Evolutionary conservation across 2,329 filamentous ascomycete genomes (phyloP), one percentile per base, ranked within the genome.

Genomic region (Talaromyces albobiverticillius): DNA sequence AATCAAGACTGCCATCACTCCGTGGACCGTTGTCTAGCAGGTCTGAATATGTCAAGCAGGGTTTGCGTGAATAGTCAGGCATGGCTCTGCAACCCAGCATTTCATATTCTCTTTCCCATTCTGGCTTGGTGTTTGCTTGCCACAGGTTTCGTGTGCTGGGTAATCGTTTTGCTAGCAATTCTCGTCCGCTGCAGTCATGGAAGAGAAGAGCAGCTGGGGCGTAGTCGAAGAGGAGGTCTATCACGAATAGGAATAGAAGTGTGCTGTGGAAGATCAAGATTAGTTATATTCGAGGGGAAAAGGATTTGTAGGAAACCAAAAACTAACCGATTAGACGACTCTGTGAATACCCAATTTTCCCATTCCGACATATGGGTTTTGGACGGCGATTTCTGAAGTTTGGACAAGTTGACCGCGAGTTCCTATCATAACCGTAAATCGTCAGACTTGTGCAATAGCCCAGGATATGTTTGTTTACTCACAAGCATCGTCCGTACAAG

Each of bases 401-500:
- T n/a, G 14, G 13, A 3, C 20, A 52, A 14, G 29, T 31, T 41
- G 13, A 52, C 5, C 4, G 50, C 31, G 34, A 52, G 50, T 16
- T 52, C 32, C 50, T 52, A 23, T 16, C 6, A 7, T 51, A 22
- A 10, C 31, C 8, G 13, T 10, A 34, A n/a, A n/a, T n/a, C n/a
- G n/a, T n/a, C n/a, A n/a, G n/a, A n/a, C n/a, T n/a, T n/a, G n/a
- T n/a, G n/a, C n/a, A n/a, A n/a, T n/a, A n/a, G n/a, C n/a, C n/a
- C n/a, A n/a, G n/a, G n/a, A n/a, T n/a, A n/a, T n/a, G n/a, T 6
- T 10, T 10, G 3, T 29, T 22, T 45, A 46, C 50, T 23, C 8
- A 52, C 50, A 14, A 52, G 31, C 50, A 52, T 52, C 3, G 50
- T 52, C n/a, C 38, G 50, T 4, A 52, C 41, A 10, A 52, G 13